A percentile compares a stretch with the other conserved stretches of the same genome.
Conservation (phyloP, 2,329 filamentous ascomycete species). For the Furcasterigmium sp. region DNA sequence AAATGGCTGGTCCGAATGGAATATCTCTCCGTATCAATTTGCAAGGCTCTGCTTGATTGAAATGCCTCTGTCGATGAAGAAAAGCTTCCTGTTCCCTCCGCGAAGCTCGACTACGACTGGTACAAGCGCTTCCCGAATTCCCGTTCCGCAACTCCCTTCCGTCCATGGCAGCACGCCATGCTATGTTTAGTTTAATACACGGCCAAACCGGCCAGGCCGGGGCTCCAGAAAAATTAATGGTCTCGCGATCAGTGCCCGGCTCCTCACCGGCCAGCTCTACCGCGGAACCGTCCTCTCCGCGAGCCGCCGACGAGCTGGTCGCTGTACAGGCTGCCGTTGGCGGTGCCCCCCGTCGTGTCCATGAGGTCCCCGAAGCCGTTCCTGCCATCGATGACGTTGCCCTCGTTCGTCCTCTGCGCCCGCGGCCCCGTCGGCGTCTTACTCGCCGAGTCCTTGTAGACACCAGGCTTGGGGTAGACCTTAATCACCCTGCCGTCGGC, state of each 20-base stretch:
- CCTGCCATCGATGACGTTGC: conserved; percentile 45
- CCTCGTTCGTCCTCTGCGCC: conserved; percentile 19
- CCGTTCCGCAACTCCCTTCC: no score
- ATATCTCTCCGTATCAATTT: no score
- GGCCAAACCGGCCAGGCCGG: no score
- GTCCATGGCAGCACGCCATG: no score
- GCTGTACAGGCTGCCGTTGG: conserved; percentile 42
- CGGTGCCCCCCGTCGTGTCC: conserved; percentile 24
- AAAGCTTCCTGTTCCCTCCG: no score
- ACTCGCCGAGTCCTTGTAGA: conserved; percentile 17
- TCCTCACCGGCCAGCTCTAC: background rate
- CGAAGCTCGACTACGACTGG: no score
- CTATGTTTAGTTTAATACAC: background rate
- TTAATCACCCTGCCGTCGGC: conserved; percentile 71
- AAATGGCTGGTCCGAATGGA: no score
- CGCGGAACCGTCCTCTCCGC: background rate
- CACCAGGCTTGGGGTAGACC: conserved; percentile 63
- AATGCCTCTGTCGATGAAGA: no score
- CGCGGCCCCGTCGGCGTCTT: conserved; percentile 26
- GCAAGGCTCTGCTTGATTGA: no score
- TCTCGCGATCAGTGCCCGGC: no score
- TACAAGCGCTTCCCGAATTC: background rate
- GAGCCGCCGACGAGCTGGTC: conserved; percentile 33
- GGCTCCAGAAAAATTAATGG: no score
- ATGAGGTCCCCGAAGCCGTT: conserved; percentile 48